These are phyloP conservation scores for Metschnikowia orientalis DNA, from an alignment of 805 yeast species.

Conservation along the genomic window DNA sequence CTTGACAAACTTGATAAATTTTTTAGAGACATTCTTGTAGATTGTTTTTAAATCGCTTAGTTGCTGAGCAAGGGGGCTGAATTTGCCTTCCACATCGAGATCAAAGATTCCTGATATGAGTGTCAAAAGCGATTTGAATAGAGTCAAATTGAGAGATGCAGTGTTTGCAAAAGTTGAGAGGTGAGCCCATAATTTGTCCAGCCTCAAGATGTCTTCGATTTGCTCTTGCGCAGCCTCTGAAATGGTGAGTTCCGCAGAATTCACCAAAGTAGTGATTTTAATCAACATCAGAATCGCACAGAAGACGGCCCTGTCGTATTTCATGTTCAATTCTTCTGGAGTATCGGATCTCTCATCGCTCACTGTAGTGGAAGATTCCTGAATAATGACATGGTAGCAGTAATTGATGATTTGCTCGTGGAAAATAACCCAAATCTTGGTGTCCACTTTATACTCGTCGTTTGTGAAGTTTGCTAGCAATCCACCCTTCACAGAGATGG, in stretches of 20 bases:
- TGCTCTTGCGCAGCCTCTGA: constrained; percentile 12
- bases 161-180: constrained; percentile 22
- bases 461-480: constrained; percentile 54
- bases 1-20: constrained; percentile 42
- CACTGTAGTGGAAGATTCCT: constrained; percentile 58
- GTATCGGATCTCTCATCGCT: constrained; percentile 71
- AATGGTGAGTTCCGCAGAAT: constrained; percentile 13
- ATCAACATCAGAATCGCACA: constrained; percentile 48
- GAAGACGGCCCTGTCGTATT: constrained; percentile 55
- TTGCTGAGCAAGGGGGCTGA: constrained; percentile 13
- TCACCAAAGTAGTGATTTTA: constrained; percentile 23
- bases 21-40: constrained; percentile 41
- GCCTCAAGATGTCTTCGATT: constrained; percentile 22
- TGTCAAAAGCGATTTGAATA: constrained; percentile 23
- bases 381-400: constrained; percentile 46
- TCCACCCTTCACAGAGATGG: constrained; percentile 44
- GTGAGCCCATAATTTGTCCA: constrained; percentile 34
- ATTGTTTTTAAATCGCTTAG: constrained; percentile 21
- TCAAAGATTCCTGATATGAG: constrained; percentile 13
- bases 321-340: constrained; percentile 60
- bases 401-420: constrained; percentile 52
- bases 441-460: constrained; percentile 44
- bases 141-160: constrained; percentile 27
- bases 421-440: constrained; percentile 58
- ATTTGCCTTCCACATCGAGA: constrained; percentile 13